Evolutionary conservation across 2,329 filamentous ascomycete genomes (phyloP), one percentile per base, ranked within the genome.

Genomic region (Arthrinium puccinioides): DNA sequence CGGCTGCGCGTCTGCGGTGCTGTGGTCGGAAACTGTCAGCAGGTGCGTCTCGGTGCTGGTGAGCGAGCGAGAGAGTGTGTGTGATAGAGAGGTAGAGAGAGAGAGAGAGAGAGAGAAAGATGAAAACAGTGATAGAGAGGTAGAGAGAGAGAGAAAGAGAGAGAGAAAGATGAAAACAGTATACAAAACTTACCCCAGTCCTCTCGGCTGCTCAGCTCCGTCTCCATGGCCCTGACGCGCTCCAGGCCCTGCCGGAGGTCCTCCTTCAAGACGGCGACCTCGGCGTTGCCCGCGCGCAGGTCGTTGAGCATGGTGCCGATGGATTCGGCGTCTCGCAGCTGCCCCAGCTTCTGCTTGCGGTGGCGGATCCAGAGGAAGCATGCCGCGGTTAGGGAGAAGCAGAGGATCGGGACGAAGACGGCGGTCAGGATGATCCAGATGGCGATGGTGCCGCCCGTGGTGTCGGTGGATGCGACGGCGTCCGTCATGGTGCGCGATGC

Each of bases 141-240:
- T n/a, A n/a, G n/a, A n/a, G n/a, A n/a, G n/a, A n/a, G n/a, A n/a
- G n/a, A n/a, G n/a, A n/a, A n/a, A n/a, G n/a, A n/a, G n/a, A n/a
- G n/a, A n/a, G n/a, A n/a, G n/a, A n/a, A n/a, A n/a, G n/a, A n/a
- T n/a, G n/a, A n/a, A n/a, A n/a, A n/a, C n/a, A n/a, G n/a, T n/a
- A n/a, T n/a, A n/a, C n/a, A n/a, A n/a, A n/a, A 39, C 38, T 40
- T 36, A 40, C 38, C 18, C 38, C 32, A 40, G 5, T 21, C 21
- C 21, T 40, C 38, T 7, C 32, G 20, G 19, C 20, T 24, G 4
- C n/a, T 20, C 28, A 35, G 8, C 21, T 26, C 32, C 16, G 21
- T 31, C 20, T 40, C 32, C 16, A 40, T 32, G 5, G 16, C 14
- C 16, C 21, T 31, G 10, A 40, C 26, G 5, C 38, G 38, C 9